A percentile compares a stretch with the other conserved stretches of the same genome.
Conservation (phyloP, 257 asterid species). For the Solanum chmielewskii region DNA sequence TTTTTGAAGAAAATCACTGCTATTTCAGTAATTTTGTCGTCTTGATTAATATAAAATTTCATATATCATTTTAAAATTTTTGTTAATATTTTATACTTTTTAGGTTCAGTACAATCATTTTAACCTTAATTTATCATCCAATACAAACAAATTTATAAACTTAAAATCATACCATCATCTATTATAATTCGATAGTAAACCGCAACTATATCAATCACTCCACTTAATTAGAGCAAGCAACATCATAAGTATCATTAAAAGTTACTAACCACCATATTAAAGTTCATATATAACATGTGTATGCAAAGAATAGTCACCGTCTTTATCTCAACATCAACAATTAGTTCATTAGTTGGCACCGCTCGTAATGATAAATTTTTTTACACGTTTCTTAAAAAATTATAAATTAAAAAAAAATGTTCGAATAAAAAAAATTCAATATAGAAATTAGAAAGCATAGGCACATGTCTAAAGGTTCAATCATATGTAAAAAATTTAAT, state of each 20-base stretch:
- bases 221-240: not conserved
- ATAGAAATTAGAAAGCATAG: not conserved
- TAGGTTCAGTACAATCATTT: too few relatives aligned
- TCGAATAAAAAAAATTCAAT: not conserved
- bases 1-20: too few relatives aligned
- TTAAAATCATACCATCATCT: not conserved
- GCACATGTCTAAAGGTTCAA: not conserved
- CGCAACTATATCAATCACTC: not conserved
- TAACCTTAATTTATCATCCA: too few relatives aligned
- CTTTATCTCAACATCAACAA: not conserved
- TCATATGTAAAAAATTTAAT: too few relatives aligned
- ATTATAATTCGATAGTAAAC: not conserved
- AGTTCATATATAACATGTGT: not conserved
- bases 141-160: too few relatives aligned
- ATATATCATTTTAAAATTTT: too few relatives aligned
- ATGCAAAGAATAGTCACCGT: not conserved
- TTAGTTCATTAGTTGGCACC: not conserved
- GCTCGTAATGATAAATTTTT: not conserved
- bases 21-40: too few relatives aligned
- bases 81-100: too few relatives aligned
- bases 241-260: too few relatives aligned
- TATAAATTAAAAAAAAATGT: too few relatives aligned
- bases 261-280: not conserved
- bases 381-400: too few relatives aligned
- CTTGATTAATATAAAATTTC: too few relatives aligned